These are phyloP conservation scores for Laetiporus sulphureus DNA, from an alignment of 1,284 basidiomycete genomes.

Conservation along the genomic window DNA sequence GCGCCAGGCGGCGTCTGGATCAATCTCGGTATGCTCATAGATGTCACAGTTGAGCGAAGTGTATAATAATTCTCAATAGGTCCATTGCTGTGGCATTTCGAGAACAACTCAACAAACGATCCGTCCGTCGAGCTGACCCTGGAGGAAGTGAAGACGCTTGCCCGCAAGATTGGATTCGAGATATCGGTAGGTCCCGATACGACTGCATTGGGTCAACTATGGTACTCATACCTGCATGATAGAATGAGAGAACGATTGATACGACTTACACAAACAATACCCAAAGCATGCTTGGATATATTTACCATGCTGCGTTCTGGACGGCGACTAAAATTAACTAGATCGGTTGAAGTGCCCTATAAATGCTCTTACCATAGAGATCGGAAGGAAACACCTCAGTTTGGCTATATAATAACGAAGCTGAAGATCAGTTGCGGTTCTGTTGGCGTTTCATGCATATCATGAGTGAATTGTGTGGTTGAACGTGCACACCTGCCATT, in stretches of 20 bases:
- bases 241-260: slow-evolving; percentile 78
- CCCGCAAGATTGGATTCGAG: slow-evolving; percentile 75
- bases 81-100: slow-evolving; percentile 94
- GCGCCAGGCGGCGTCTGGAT: slow-evolving; percentile 87
- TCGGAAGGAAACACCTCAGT: no score
- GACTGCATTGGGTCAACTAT: background rate
- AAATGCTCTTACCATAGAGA: no score
- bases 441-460: no score
- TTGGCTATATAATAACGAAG: no score
- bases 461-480: no score
- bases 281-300: slow-evolving; percentile 82
- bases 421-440: no score
- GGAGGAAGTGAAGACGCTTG: slow-evolving; percentile 80
- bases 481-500: no score
- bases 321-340: slow-evolving; percentile 60
- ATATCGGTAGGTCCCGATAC: slow-evolving; percentile 28
- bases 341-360: no score
- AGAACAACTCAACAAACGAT: slow-evolving; percentile 78
- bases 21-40: slow-evolving; percentile 53
- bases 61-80: slow-evolving; percentile 45
- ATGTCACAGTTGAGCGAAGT: background rate
- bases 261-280: slow-evolving; percentile 87
- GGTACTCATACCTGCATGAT: background rate
- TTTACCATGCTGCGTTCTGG: slow-evolving; percentile 84
- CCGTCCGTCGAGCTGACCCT: slow-evolving; percentile 85